Base-by-base conservation (phyloP, 805 yeast species). In the Suhomyces tanzawaensis region DNA sequence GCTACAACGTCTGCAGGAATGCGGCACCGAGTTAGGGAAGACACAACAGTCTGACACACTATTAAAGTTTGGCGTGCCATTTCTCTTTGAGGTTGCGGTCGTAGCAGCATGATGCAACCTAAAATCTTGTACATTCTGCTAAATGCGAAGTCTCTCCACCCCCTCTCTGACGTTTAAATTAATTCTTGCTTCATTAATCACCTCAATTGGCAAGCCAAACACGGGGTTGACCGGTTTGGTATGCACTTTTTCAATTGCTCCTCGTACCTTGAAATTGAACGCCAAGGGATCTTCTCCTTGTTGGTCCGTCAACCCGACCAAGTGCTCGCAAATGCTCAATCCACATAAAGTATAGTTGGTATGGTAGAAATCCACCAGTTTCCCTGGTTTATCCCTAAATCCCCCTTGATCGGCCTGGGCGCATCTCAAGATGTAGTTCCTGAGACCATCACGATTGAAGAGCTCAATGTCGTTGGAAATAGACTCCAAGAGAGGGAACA, bases 261-360 rank as follows among this genome's bases (percentile, higher is more conserved):
- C 25, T 23, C 21, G 28, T 4, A 18, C 30, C n/a, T 28, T 36
- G 22, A 61, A 49, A 9, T 44, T 36, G 41, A 48, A 57, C 5
- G 57, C 60, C 36, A 50, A 47, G 11, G 39, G 34, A 16, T 3
- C 41, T 1, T 23, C 22, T 7, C 25, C 8, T 13, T 26, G 15
- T 12, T 32, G 23, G 3, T 34, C 34, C 7, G 7, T 23, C 9
- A 58, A 32, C 8, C 25, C 24, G 47, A 69, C 71, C 13, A 44
- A 37, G 48, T 79, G 66, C 47, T 80, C 85, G 13, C 78, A 67
- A 32, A 72, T 63, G 32, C 87, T 76, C 19, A 91, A 64, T 0
- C 99, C 99, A 38, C 83, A 64, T 2, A 90, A 63, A 0, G 81
- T 79, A 56, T 93, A 93, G 55, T 90, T 88, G 1, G 96, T 82